A percentile compares a stretch with the other conserved stretches of the same genome.
Conservation (phyloP, 1,139 yeast species). For the Debaryomyces singareniensis region DNA sequence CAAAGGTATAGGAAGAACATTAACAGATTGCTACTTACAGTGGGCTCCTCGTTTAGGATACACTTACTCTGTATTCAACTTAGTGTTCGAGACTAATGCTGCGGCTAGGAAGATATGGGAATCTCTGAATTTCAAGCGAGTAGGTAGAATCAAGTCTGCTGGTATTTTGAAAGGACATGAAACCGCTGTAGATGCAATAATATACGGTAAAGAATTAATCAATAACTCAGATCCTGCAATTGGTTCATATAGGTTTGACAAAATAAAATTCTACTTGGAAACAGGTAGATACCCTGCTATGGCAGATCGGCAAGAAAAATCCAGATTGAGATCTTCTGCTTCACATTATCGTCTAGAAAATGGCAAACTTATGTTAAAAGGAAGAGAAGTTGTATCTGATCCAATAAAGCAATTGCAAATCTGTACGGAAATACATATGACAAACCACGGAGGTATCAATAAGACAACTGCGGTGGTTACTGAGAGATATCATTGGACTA, state of each 20-base stretch:
- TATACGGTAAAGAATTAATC: conserved; percentile 56
- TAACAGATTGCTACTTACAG: conserved; percentile 75
- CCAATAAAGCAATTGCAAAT: conserved; percentile 69
- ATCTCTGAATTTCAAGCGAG: conserved; percentile 64
- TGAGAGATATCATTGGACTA: conserved; percentile 83
- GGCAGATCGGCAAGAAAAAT: conserved; percentile 77
- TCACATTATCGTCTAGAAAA: conserved; percentile 66
- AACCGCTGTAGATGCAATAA: conserved; percentile 73
- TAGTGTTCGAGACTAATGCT: conserved; percentile 83
- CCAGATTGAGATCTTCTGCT: conserved; percentile 75
- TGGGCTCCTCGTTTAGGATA: conserved; percentile 93
- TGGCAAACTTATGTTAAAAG: conserved; percentile 72
- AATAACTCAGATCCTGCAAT: conserved; percentile 43
- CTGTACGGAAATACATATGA: conserved; percentile 63
- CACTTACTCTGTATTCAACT: conserved; percentile 74
- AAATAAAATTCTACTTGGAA: conserved; percentile 70
- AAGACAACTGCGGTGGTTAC: conserved; percentile 74
- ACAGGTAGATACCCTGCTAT: conserved; percentile 84
- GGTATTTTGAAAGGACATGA: conserved; percentile 83
- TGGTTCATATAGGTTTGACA: conserved; percentile 65
- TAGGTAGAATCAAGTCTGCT: conserved; percentile 78
- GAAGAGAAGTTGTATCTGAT: conserved; percentile 75
- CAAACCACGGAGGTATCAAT: conserved; percentile 84
- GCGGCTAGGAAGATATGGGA: conserved; percentile 81
- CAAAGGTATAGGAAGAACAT: conserved; percentile 83